phyloP scores from a whole-genome alignment of 2,329 filamentous ascomycete species.

The Diaporthe sp. region DNA sequence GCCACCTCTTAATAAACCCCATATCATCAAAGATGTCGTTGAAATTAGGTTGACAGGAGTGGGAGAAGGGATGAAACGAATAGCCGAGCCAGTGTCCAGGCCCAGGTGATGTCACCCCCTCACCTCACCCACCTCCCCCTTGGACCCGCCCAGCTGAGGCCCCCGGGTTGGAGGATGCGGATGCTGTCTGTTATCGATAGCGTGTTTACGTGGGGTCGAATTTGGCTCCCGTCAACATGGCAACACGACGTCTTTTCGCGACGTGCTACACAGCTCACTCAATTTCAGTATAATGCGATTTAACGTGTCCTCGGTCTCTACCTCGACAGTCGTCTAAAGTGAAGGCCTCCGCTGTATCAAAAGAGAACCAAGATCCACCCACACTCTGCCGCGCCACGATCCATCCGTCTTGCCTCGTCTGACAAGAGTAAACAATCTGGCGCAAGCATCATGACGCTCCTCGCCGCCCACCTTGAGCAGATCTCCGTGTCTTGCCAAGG shows the following conservation, averaged over 20 bases:
- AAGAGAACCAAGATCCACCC: background rate
- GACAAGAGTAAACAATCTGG: slow-evolving; percentile 32
- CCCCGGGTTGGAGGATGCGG: background rate
- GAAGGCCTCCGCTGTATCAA: background rate
- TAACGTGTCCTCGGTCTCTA: too few relatives aligned
- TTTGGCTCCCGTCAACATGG: background rate
- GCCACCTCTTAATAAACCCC: background rate
- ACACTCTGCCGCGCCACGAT: background rate
- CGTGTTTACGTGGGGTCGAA: slow-evolving; percentile 21
- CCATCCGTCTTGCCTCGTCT: too few relatives aligned
- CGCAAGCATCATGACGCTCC: slow-evolving; percentile 71
- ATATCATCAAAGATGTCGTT: slow-evolving; percentile 4
- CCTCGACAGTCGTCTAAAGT: too few relatives aligned
- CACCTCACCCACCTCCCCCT: background rate
- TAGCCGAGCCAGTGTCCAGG: slow-evolving; percentile 10
- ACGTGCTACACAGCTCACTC: background rate
- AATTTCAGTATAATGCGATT: background rate
- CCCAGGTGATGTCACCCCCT: slow-evolving; percentile 30
- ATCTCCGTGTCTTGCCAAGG: slow-evolving; percentile 82
- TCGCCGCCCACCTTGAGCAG: slow-evolving; percentile 81
- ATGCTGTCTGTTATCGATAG: slow-evolving; percentile 34
- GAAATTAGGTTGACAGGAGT: slow-evolving; percentile 22
- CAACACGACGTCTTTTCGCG: background rate
- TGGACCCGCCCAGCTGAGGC: background rate
- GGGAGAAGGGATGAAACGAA: slow-evolving; percentile 27